phyloP scores from a whole-genome alignment of 2,329 filamentous ascomycete species.

The Verticillium nubilum region DNA sequence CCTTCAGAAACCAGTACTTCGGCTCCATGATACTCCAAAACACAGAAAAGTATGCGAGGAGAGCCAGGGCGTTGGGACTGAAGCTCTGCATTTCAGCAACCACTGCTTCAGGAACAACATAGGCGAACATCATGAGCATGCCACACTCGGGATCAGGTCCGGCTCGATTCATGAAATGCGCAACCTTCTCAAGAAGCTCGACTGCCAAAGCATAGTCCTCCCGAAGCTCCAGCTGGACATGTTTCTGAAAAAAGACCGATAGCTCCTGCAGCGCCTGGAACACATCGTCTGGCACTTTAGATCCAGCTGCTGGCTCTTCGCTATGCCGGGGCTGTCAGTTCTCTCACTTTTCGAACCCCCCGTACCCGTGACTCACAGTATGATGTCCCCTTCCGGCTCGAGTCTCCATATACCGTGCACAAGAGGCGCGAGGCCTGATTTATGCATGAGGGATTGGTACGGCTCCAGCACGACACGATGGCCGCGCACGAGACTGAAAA shows the following conservation, averaged over 20 bases:
- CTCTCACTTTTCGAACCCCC: not conserved
- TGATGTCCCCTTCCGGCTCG: not conserved
- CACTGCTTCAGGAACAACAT: constrained; percentile 17
- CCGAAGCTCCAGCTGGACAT: constrained; percentile 1
- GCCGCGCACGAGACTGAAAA: not conserved
- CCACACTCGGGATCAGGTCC: constrained; percentile 17
- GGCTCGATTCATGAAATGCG: constrained; percentile 13
- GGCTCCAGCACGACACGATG: not conserved
- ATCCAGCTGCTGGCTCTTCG: not conserved
- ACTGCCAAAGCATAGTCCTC: constrained; percentile 15
- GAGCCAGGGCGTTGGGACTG: constrained; percentile 17
- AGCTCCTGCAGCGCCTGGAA: constrained; percentile 1
- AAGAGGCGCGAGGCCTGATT: not conserved
- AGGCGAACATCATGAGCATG: constrained; percentile 18
- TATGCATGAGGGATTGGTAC: not conserved
- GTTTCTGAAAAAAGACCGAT: not conserved
- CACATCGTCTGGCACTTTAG: not conserved
- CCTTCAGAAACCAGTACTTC: constrained; percentile 18
- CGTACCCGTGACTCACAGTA: not conserved
- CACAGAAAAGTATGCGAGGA: constrained; percentile 19
- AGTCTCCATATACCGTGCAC: not conserved
- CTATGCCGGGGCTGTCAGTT: not conserved
- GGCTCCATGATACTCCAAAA: constrained; percentile 18
- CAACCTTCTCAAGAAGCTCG: constrained; percentile 9
- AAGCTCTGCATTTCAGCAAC: constrained; percentile 17